A percentile compares a stretch with the other conserved stretches of the same genome.
These are phyloP conservation scores for Phylloboletellus chloephorus DNA, from an alignment of 1,284 basidiomycete species.

Conservation along the genomic window DNA sequence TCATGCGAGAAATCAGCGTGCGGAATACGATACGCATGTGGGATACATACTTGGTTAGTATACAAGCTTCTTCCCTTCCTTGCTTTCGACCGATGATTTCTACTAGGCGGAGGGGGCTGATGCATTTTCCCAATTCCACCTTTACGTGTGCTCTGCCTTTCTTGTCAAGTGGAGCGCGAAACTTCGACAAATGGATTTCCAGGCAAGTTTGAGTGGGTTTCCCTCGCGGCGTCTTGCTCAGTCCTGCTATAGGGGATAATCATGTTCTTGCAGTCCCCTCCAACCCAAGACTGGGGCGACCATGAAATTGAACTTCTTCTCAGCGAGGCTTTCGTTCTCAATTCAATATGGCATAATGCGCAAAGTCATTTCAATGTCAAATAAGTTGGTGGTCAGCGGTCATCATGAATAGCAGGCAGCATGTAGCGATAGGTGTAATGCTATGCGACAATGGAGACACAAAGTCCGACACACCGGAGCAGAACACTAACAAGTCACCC, in stretches of 20 bases:
- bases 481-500: conserved; percentile 11
- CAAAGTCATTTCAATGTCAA: conserved; percentile 78
- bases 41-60: conserved; percentile 90
- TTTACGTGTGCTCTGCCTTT: conserved; percentile 95
- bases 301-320: conserved; percentile 93
- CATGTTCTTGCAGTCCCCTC: conserved; percentile 96
- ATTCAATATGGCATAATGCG: conserved; percentile 90
- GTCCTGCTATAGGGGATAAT: conserved; percentile 75
- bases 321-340: conserved; percentile 93
- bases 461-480: neutral
- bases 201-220: conserved; percentile 48
- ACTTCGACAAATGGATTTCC: conserved; percentile 92
- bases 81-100: conserved; percentile 3
- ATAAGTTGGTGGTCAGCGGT: conserved; percentile 14
- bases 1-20: conserved; percentile 95
- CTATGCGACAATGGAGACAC: conserved; percentile 15
- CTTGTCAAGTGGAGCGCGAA: conserved; percentile 89
- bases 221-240: conserved; percentile 7
- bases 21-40: conserved; percentile 96
- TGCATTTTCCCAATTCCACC: conserved; percentile 94
- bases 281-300: conserved; percentile 93
- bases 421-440: conserved; percentile 28
- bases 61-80: conserved; percentile 7
- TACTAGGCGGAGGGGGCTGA: conserved; percentile 86
- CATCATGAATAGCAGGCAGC: conserved; percentile 13